Evolutionary conservation across 192 early-diverging fungal genomes (phyloP).

Genomic region (Lunasporangiospora selenospora): DNA sequence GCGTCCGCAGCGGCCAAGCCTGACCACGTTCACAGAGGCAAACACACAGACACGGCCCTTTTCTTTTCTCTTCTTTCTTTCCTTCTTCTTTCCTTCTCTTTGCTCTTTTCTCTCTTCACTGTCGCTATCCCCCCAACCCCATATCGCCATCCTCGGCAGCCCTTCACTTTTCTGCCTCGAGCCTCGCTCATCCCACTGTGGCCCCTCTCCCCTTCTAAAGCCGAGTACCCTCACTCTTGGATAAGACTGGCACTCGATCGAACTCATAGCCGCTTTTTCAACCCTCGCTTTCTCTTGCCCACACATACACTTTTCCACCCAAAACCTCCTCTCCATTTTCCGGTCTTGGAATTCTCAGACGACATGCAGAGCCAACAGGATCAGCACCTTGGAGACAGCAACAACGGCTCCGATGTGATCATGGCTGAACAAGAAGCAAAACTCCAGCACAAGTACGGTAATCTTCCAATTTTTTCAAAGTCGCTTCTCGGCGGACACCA

Average conservation of each 20-base stretch:
- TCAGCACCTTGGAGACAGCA: conserved; percentile 28
- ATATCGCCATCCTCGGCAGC: too few species aligned
- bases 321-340: background rate
- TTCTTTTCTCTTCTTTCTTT: background rate
- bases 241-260: background rate
- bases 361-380: conserved; percentile 38
- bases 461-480: conserved; percentile 21
- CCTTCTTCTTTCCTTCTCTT: background rate
- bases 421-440: conserved; percentile 37
- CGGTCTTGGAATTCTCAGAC: background rate
- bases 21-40: too few species aligned
- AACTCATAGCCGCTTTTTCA: background rate
- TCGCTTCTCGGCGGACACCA: conserved; percentile 30
- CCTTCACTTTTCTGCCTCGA: background rate
- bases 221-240: background rate
- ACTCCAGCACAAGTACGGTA: conserved; percentile 32
- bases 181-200: background rate
- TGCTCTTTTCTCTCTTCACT: background rate
- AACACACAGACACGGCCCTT: too few species aligned
- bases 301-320: background rate
- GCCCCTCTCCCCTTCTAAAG: background rate
- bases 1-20: too few species aligned
- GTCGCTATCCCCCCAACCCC: too few species aligned
- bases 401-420: conserved; percentile 5
- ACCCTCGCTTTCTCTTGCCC: background rate